These are phyloP conservation scores for Pueraria montana DNA, from an alignment of 306 rosid species.

Conservation along the genomic window DNA sequence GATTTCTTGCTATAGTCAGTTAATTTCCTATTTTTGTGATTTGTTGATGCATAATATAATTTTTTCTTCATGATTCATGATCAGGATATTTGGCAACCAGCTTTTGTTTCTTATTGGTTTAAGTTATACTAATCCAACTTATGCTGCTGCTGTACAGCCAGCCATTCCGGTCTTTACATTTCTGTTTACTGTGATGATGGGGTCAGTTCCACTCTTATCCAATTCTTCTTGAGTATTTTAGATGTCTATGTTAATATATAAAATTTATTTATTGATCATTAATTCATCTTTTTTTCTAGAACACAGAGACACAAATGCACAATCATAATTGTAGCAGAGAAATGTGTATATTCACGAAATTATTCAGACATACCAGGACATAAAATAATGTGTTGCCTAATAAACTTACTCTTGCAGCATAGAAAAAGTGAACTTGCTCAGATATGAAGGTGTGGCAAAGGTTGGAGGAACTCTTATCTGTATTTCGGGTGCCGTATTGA, in stretches of 20 bases:
- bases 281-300: neutral
- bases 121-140: slow-evolving; percentile 93
- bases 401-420: slow-evolving; percentile 68
- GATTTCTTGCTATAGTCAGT: slow-evolving; percentile 37
- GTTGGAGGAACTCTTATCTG: slow-evolving; percentile 82
- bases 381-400: slow-evolving; percentile 33
- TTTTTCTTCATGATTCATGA: slow-evolving; percentile 44
- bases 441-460: slow-evolving; percentile 81
- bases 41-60: slow-evolving; percentile 37
- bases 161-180: slow-evolving; percentile 92
- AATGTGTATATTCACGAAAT: no score
- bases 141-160: slow-evolving; percentile 94
- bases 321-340: slow-evolving; percentile 10
- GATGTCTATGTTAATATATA: neutral
- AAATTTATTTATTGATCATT: neutral
- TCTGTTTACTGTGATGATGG: slow-evolving; percentile 78
- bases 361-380: no score
- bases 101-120: slow-evolving; percentile 94
- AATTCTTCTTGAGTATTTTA: neutral
- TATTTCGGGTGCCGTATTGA: slow-evolving; percentile 83
- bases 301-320: slow-evolving; percentile 22
- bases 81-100: slow-evolving; percentile 94
- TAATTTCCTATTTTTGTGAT: slow-evolving; percentile 26
- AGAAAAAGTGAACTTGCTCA: slow-evolving; percentile 84
- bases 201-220: slow-evolving; percentile 66